A percentile compares a stretch with the other conserved stretches of the same genome.
phyloP scores from a whole-genome alignment of 768 basidiomycete species.

The Boletus eberwhitei region DNA sequence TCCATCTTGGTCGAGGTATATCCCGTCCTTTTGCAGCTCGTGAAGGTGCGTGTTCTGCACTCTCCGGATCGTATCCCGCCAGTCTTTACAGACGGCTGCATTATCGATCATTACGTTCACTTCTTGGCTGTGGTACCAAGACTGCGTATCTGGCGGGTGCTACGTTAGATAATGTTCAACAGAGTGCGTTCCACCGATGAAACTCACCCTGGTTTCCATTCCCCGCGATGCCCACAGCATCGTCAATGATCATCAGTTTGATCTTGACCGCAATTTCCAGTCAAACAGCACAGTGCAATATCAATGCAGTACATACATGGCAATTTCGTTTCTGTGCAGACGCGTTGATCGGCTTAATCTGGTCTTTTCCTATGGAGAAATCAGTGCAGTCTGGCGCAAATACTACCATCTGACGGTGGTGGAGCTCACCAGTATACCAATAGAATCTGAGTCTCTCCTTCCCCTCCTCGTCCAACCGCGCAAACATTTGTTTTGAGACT shows the following conservation, averaged over 20 bases:
- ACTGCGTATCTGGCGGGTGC: conserved; percentile 48
- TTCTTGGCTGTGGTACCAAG: conserved; percentile 73
- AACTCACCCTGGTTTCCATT: conserved; percentile 63
- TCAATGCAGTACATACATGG: conserved; percentile 40
- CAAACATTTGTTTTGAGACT: conserved; percentile 59
- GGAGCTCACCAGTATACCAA: conserved; percentile 46
- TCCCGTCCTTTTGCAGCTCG: conserved; percentile 45
- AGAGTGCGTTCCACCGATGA: not conserved
- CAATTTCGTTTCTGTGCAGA: conserved; percentile 67
- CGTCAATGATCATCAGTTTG: conserved; percentile 67
- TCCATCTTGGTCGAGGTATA: conserved; percentile 53
- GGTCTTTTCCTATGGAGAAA: conserved; percentile 48
- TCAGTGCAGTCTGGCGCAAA: not conserved
- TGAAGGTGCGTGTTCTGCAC: conserved; percentile 59
- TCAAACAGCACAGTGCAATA: not conserved
- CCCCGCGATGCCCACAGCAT: conserved; percentile 60
- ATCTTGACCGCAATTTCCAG: conserved; percentile 31
- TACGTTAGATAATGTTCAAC: conserved; percentile 1
- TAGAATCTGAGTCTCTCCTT: conserved; percentile 48
- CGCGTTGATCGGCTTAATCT: conserved; percentile 62
- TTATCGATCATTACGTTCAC: conserved; percentile 64
- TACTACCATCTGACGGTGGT: not conserved
- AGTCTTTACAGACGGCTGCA: conserved; percentile 47
- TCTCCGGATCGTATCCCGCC: conserved; percentile 50
- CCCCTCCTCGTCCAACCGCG: conserved; percentile 41